Evolutionary conservation across 1,139 yeast species (phyloP).

Genomic region (Blastobotrys arbuscula): DNA sequence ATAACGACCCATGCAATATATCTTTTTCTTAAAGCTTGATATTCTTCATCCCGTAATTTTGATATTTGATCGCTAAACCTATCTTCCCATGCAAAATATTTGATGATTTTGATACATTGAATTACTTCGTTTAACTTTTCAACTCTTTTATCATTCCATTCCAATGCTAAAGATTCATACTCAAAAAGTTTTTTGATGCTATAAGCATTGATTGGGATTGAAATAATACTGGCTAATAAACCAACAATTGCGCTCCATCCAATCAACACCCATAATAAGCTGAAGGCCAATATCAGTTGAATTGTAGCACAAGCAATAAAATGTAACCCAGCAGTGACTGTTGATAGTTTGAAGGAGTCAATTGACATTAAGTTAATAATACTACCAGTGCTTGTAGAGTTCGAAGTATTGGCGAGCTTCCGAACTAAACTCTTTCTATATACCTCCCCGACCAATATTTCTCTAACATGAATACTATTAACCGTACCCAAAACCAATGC

Average conservation of each 20-base stretch:
- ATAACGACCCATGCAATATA: slow-evolving; percentile 60
- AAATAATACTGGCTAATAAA: slow-evolving; percentile 65
- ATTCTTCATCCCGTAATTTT: slow-evolving; percentile 67
- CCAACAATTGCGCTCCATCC: slow-evolving; percentile 92
- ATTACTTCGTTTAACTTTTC: slow-evolving; percentile 91
- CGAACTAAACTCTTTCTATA: slow-evolving; percentile 89
- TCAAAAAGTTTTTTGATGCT: slow-evolving; percentile 56
- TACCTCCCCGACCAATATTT: slow-evolving; percentile 74
- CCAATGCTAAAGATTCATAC: slow-evolving; percentile 65
- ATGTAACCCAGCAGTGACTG: slow-evolving; percentile 81
- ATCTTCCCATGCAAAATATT: slow-evolving; percentile 94
- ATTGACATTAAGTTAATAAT: slow-evolving; percentile 91
- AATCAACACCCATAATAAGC: slow-evolving; percentile 58
- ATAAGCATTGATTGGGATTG: slow-evolving; percentile 70
- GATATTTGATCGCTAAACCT: slow-evolving; percentile 68
- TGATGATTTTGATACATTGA: slow-evolving; percentile 86
- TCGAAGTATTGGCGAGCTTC: slow-evolving; percentile 45
- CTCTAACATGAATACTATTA: slow-evolving; percentile 78
- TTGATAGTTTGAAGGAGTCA: slow-evolving; percentile 88
- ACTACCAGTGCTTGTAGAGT: slow-evolving; percentile 48
- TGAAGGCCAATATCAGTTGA: slow-evolving; percentile 63
- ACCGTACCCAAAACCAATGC: slow-evolving; percentile 72
- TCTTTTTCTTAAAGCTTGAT: slow-evolving; percentile 53
- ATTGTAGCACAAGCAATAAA: slow-evolving; percentile 65
- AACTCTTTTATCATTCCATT: slow-evolving; percentile 79